Evolutionary conservation across 164 flowering plant species (phyloP).

Genomic region (Annona squamosa): DNA sequence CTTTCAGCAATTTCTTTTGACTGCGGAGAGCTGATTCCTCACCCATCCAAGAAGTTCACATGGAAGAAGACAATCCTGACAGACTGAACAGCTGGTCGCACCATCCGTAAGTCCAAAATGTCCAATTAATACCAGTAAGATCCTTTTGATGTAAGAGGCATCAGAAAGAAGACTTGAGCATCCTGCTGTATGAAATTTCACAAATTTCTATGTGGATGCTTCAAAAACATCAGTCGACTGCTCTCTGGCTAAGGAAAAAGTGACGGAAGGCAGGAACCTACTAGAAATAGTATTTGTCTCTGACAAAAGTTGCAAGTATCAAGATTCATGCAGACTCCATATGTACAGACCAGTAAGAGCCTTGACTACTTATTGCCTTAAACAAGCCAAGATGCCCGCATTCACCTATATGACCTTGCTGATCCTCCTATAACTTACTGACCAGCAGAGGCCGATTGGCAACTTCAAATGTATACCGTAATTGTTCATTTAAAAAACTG

Average conservation of each 20-base stretch:
- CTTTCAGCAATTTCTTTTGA: too few species aligned
- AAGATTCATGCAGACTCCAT: neutral
- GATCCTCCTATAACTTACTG: neutral
- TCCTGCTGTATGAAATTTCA: too few species aligned
- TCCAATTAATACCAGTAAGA: too few species aligned
- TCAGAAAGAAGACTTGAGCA: too few species aligned
- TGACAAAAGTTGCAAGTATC: neutral
- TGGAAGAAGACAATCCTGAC: too few species aligned
- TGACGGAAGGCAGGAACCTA: neutral
- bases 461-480: neutral
- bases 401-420: neutral
- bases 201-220: neutral
- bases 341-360: neutral
- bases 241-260: neutral
- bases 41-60: too few species aligned
- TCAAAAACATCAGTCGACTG: neutral
- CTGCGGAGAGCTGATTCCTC: too few species aligned
- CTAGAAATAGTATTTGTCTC: neutral
- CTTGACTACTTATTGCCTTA: neutral
- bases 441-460: neutral
- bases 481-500: neutral
- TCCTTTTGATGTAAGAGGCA: too few species aligned
- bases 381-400: neutral
- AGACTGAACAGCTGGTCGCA: too few species aligned
- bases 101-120: too few species aligned